Base-by-base conservation (phyloP, 2,329 filamentous ascomycete genomes). In the Trichoderma atroviride region DNA sequence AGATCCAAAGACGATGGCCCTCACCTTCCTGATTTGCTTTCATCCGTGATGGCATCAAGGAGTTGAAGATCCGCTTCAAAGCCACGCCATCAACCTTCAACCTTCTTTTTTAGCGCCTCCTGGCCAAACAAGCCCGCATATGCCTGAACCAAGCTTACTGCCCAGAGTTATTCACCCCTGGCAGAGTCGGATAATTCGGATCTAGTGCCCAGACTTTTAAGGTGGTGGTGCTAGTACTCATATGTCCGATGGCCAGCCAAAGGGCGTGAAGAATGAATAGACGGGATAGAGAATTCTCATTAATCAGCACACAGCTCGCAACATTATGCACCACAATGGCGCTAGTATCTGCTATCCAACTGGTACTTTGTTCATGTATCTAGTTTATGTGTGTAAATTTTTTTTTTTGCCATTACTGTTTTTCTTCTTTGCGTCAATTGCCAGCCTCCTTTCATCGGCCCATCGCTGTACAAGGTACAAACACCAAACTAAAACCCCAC, bases 21-120 rank as follows among this genome's bases (percentile, higher is more conserved):
- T 53, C 65, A 68, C 65, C 65, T 68, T 68, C 65, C 65, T 24
- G 59, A 61, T 68, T 68, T 14, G 55, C 31, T 22, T 29, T 52
- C 16, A 22, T 31, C 65, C 65, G 65, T n/a, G 57, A 68, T 43
- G 57, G 43, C 16, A 53, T 61, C 56, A 68, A 55, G 40, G 58
- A 47, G 47, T 22, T n/a, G 14, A 24, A 37, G 19, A 33, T 58
- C 35, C 56, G 24, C 56, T 58, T 13, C 19, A 27, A 40, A 58
- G n/a, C 47, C 10, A 50, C 47, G 11, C 47, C n/a, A 50, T 50
- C 47, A 24, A 24, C 19, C 22, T 50, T 35, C 16, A 58, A 22
- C 29, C 24, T 13, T 13, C 33, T 16, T 40, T 40, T 40, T 29
- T 59, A 59, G 57, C 29, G 57, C 33, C 9, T 56, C 33, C 16